These are phyloP conservation scores for Haplosporangium sp. DNA, from an alignment of 371 early-diverging fungal species.

Conservation along the genomic window DNA sequence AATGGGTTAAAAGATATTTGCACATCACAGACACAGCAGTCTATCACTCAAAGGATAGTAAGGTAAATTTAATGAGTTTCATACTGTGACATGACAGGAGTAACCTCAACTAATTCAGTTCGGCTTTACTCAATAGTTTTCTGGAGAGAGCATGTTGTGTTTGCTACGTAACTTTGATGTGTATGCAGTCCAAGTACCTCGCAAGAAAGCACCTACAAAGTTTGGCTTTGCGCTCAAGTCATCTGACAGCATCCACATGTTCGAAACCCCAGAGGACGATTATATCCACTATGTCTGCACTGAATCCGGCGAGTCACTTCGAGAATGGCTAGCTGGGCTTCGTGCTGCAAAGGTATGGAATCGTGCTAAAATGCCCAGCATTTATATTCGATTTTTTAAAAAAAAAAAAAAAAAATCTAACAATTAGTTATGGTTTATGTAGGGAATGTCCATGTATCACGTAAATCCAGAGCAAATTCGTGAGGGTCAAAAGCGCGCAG, in stretches of 20 bases:
- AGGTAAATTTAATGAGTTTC: constrained; percentile 57
- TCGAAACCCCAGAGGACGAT: constrained; percentile 85
- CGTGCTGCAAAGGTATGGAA: constrained; percentile 76
- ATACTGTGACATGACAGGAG: too few relatives aligned
- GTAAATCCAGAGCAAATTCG: constrained; percentile 49
- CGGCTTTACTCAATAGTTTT: constrained; percentile 44
- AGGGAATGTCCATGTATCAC: constrained; percentile 55
- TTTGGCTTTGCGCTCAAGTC: constrained; percentile 90
- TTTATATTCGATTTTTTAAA: not conserved
- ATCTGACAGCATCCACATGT: constrained; percentile 77
- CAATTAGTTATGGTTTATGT: not conserved
- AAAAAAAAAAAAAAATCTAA: too few relatives aligned
- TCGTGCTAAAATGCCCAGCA: not conserved
- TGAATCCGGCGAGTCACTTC: constrained; percentile 76
- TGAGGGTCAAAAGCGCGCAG: constrained; percentile 45
- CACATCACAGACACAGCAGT: constrained; percentile 73
- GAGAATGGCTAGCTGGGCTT: constrained; percentile 89
- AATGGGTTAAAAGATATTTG: constrained; percentile 82
- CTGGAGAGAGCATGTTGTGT: constrained; percentile 73
- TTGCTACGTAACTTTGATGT: constrained; percentile 81
- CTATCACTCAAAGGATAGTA: constrained; percentile 77
- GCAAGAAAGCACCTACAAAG: constrained; percentile 78
- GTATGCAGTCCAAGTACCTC: constrained; percentile 74
- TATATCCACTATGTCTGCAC: constrained; percentile 86
- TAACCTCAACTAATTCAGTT: not conserved